Percentiles rank a stretch among this genome's conserved stretches.
Conservation (phyloP, 371 early-diverging fungal genomes). For the Saksenaea vasiformis region DNA sequence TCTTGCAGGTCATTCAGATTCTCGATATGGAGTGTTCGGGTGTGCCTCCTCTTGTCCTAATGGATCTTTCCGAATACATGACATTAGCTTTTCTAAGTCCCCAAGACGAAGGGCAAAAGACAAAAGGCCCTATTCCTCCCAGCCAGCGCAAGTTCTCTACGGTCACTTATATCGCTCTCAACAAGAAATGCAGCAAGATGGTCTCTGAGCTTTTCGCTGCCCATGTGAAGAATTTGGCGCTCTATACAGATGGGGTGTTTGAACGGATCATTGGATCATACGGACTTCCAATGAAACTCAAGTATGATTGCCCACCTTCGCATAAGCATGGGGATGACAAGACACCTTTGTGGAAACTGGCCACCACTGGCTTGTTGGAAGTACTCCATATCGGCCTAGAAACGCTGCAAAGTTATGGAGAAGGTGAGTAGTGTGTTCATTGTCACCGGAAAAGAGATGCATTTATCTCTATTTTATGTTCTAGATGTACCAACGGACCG, state of each 20-base stretch:
- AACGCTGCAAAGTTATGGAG: conserved; percentile 55
- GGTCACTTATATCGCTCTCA: conserved; percentile 74
- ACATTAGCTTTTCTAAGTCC: conserved; percentile 54
- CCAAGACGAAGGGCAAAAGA: conserved; percentile 21
- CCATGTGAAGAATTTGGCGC: conserved; percentile 45
- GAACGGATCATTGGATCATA: conserved; percentile 64
- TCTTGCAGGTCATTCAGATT: conserved; percentile 47
- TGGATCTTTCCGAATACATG: conserved; percentile 54
- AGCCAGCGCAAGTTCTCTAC: conserved; percentile 48
- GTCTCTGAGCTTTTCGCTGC: conserved; percentile 61
- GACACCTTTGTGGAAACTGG: conserved; percentile 76
- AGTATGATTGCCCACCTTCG: conserved; percentile 78
- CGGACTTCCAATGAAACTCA: conserved; percentile 73
- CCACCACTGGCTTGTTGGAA: conserved; percentile 68
- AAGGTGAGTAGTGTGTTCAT: conserved; percentile 48
- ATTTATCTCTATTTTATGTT: not conserved
- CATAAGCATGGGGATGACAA: conserved; percentile 70
- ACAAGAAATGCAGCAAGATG: conserved; percentile 63
- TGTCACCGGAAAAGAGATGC: conserved; percentile 21
- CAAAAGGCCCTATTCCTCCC: conserved; percentile 29
- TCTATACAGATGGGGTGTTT: conserved; percentile 73
- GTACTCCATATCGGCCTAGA: conserved; percentile 64
- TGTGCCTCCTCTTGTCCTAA: conserved; percentile 44
- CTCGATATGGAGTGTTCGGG: conserved; percentile 47
- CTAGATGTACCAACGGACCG: conserved; percentile 60